phyloP scores from a whole-genome alignment of 2,329 filamentous ascomycete species.

The Fusarium armeniacum region DNA sequence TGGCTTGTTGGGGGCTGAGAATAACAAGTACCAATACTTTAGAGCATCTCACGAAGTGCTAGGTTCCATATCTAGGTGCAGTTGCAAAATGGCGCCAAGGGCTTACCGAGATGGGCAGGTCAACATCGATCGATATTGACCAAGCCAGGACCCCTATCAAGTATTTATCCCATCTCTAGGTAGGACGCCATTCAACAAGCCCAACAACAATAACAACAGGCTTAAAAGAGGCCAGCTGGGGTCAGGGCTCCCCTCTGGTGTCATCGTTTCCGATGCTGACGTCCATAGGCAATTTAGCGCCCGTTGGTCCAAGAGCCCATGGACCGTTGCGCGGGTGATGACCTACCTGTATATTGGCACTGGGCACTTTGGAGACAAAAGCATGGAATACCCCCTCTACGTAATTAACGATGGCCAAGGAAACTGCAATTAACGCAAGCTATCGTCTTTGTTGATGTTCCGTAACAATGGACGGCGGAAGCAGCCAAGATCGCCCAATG shows the following conservation, averaged over 20 bases:
- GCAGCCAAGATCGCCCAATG: slow-evolving; percentile 32
- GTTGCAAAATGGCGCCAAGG: slow-evolving; percentile 15
- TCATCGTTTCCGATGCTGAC: slow-evolving; percentile 26
- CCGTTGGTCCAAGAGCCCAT: slow-evolving; percentile 30
- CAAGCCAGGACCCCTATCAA: slow-evolving; percentile 27
- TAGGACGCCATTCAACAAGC: neutral
- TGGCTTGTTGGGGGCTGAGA: slow-evolving; percentile 36
- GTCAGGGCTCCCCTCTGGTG: neutral
- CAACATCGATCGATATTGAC: slow-evolving; percentile 19
- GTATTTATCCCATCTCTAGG: neutral
- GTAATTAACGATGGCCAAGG: slow-evolving; percentile 12
- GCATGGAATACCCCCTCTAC: slow-evolving; percentile 19
- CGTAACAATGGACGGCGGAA: neutral
- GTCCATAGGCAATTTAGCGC: slow-evolving; percentile 8
- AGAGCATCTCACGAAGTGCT: neutral
- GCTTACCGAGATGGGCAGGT: slow-evolving; percentile 44
- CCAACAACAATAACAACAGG: slow-evolving; percentile 1
- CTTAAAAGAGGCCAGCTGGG: neutral
- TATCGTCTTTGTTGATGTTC: slow-evolving; percentile 12
- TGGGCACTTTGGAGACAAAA: slow-evolving; percentile 22
- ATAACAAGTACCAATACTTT: slow-evolving; percentile 32
- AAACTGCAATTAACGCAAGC: slow-evolving; percentile 8
- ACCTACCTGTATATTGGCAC: slow-evolving; percentile 16
- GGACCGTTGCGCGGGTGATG: slow-evolving; percentile 39
- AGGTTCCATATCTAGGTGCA: neutral